These are phyloP conservation scores for Mycotypha africana DNA, from an alignment of 371 early-diverging fungal genomes.

Conservation along the genomic window DNA sequence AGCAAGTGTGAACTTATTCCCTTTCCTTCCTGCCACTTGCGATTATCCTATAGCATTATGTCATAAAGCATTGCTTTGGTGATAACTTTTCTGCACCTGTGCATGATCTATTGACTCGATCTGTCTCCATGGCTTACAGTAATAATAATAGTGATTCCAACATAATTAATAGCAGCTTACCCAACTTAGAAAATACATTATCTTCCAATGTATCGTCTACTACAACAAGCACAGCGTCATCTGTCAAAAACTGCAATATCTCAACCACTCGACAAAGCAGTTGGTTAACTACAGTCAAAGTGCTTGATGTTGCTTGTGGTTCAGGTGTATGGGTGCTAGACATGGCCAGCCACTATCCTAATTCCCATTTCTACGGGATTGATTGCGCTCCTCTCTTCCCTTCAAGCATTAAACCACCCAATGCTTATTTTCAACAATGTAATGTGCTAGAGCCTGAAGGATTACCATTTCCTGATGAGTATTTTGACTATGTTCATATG, in stretches of 20 bases:
- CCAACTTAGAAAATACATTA: too few relatives aligned
- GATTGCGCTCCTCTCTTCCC: constrained; percentile 46
- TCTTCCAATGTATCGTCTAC: constrained; percentile 3
- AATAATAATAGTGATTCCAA: too few relatives aligned
- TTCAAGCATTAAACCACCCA: constrained; percentile 43
- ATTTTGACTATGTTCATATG: constrained; percentile 55
- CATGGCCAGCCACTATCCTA: constrained; percentile 46
- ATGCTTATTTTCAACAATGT: constrained; percentile 40
- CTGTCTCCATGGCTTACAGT: background rate
- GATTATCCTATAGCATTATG: constrained; percentile 26
- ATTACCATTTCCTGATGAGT: constrained; percentile 45
- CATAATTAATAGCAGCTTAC: too few relatives aligned
- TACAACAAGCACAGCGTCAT: constrained; percentile 2
- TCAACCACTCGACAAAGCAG: too few relatives aligned
- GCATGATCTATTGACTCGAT: constrained; percentile 10
- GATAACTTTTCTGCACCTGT: constrained; percentile 36
- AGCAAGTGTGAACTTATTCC: constrained; percentile 3
- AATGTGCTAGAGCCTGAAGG: constrained; percentile 38
- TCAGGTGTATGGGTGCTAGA: constrained; percentile 39
- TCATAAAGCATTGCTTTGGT: constrained; percentile 32
- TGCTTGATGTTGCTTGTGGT: constrained; percentile 42
- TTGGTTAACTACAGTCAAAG: too few relatives aligned
- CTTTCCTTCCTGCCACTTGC: background rate
- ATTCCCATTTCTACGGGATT: constrained; percentile 48
- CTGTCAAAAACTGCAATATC: background rate